Evolutionary conservation across 2,329 filamentous ascomycete species (phyloP).

Genomic region (Tolypocladium paradoxum): DNA sequence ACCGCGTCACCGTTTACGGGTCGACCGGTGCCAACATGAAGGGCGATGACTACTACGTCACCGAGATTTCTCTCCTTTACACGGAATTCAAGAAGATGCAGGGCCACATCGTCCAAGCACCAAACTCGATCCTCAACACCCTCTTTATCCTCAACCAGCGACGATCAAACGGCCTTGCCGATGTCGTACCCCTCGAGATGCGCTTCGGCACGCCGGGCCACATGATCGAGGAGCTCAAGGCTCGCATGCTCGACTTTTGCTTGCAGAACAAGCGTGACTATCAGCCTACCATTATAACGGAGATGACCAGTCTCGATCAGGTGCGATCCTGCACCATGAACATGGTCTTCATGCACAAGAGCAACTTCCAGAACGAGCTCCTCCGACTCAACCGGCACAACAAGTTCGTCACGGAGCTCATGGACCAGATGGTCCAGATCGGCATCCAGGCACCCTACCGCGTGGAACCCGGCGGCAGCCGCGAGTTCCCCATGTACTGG

Average conservation of each 20-base stretch:
- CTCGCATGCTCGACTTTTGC: conserved; percentile 74
- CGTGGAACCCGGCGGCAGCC: conserved; percentile 54
- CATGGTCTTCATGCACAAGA: conserved; percentile 95
- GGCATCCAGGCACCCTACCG: conserved; percentile 69
- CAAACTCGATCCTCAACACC: conserved; percentile 85
- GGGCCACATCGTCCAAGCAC: conserved; percentile 89
- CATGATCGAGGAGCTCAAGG: conserved; percentile 73
- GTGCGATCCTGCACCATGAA: conserved; percentile 82
- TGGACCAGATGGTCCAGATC: conserved; percentile 72
- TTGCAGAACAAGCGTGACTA: conserved; percentile 80
- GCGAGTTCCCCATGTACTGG: conserved; percentile 55
- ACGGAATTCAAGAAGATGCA: conserved; percentile 99
- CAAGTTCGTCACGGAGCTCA: conserved; percentile 86
- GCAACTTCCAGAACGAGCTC: conserved; percentile 90
- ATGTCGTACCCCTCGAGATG: conserved; percentile 73
- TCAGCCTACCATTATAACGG: conserved; percentile 74
- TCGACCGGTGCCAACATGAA: conserved; percentile 68
- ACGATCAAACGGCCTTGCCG: conserved; percentile 77
- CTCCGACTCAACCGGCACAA: conserved; percentile 83
- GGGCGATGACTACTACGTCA: conserved; percentile 93
- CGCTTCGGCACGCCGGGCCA: conserved; percentile 79
- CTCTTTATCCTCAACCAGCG: conserved; percentile 94
- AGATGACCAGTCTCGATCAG: conserved; percentile 68
- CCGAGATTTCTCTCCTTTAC: conserved; percentile 84
- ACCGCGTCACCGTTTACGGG: conserved; percentile 84